Evolutionary conservation across 116 monocot genomes (phyloP), one percentile per base, ranked within the genome.

Genomic region (Papilionanthe hybrid): DNA sequence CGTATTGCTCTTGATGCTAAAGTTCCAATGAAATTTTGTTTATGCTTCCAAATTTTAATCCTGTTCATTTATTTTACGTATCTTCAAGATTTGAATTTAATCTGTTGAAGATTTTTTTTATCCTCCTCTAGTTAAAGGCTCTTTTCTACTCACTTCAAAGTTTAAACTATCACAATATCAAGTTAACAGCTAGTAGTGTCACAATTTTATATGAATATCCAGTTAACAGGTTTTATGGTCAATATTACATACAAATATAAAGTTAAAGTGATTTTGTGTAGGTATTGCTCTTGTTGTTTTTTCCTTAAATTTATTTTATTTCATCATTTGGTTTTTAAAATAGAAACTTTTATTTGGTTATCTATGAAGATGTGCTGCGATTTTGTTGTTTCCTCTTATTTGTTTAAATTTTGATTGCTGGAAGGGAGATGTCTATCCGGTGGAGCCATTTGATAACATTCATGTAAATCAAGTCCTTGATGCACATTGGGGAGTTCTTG

Each of bases 361-460:
- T 69, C 15, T 32, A 69, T 32, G 32, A 69, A 1, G 44, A 43
- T 73, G 10, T 73, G 7, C 7, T 73, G 25, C 44, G 7, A 9
- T 23, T 43, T 42, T 73, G 4, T 44, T 45, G 44, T 22, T 73
- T 69, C n/a, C 12, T 22, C 43, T 9, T 73, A 73, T 71, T 72
- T 55, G 72, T 57, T 75, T 41, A 5, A 1, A 43, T 75, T 83
- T 56, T 50, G 53, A 23, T 84, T 78, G 23, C 78, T 0, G 85
- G 72, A 72, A 95, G 99, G 99, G 95, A 37, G 99, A 95, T 84
- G 95, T 95, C 55, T 99, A 95, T 92, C 99, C 92, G 2, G 93
- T 99, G 84, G 95, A 99, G 76, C 89, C 92, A 28, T 95, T 87
- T 84, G 88, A 91, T 37, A 84, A 77, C 23, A 85, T 89, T 67